Evolutionary conservation across 140 eudicot genomes (phyloP).

Genomic region (Senecio squalidus): DNA sequence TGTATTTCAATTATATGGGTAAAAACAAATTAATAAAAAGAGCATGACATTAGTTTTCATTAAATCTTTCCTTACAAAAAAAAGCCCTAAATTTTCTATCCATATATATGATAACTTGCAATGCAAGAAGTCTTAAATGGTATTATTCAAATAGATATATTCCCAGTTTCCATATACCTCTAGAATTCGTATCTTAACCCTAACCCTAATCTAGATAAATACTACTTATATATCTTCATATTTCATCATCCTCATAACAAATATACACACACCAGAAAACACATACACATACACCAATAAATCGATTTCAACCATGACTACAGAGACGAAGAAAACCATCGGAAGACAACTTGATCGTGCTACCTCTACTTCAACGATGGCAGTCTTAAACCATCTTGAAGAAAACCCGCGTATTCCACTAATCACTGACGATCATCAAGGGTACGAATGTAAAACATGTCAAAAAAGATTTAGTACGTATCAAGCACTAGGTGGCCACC

Average conservation of each 20-base stretch:
- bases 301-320: not conserved
- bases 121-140: too few species aligned
- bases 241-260: not conserved
- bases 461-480: not conserved
- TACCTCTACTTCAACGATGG: not conserved
- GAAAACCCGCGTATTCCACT: not conserved
- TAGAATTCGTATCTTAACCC: too few species aligned
- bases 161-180: not conserved
- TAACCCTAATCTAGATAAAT: too few species aligned
- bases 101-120: too few species aligned
- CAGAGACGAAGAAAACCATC: not conserved
- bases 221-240: not conserved
- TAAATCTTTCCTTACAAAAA: too few species aligned
- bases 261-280: not conserved
- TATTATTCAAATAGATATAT: too few species aligned
- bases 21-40: too few species aligned
- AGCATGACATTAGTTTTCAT: too few species aligned
- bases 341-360: too few species aligned
- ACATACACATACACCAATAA: not conserved
- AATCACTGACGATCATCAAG: not conserved
- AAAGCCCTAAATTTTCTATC: too few species aligned
- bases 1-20: too few species aligned
- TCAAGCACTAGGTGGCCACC: slow-evolving; percentile 11
- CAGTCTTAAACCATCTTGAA: not conserved
- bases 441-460: slow-evolving; percentile 1